Evolutionary conservation across 2,329 filamentous ascomycete species (phyloP), one percentile per base, ranked within the genome.

Genomic region (Penicillium thymicola): DNA sequence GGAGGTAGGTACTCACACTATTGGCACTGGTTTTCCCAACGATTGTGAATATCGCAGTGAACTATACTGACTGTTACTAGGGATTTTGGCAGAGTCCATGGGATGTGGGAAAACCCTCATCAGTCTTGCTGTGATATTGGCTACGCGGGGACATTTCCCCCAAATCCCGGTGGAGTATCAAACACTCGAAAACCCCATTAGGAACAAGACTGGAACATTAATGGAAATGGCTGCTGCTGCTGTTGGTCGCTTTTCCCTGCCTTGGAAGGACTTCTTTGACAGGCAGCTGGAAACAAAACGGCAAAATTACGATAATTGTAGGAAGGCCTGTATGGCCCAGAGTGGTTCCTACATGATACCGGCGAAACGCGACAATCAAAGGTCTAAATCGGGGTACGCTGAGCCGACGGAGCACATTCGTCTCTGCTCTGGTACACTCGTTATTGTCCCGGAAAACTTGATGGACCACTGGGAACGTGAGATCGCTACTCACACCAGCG

Each of bases 61-160:
- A 28, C 28, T 21, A 41, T 50, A 21, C 28, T 52, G 46, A 59
- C 32, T 34, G 38, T 32, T 9, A 44, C 38, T 47, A 75, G 71
- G 76, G 3, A 77, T 79, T 27, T 70, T 79, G 25, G 76, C 77
- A 10, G 77, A 79, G 54, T 78, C 76, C 16, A 80, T 80, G 78
- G 81, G 81, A 30, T 76, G 78, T 45, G 92, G 93, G 0, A 97
- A 97, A 76, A 97, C 93, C 0, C 75, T 97, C 27, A 96, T 97
- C 11, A 93, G 89, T 61, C 76, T 97, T 18, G 81, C 88, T 7
- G 76, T 91, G 2, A 86, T 97, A 38, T 78, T 95, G 27, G 87
- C 90, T 3, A 96, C 90, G 0, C 85, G 83, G 64, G 79, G 86
- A 32, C 82, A 92, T 59, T 82, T 86, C 11, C 83, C 90, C 5